phyloP scores from a whole-genome alignment of 1,139 yeast genomes.

The Spencermartinsiella ligniputridi region DNA sequence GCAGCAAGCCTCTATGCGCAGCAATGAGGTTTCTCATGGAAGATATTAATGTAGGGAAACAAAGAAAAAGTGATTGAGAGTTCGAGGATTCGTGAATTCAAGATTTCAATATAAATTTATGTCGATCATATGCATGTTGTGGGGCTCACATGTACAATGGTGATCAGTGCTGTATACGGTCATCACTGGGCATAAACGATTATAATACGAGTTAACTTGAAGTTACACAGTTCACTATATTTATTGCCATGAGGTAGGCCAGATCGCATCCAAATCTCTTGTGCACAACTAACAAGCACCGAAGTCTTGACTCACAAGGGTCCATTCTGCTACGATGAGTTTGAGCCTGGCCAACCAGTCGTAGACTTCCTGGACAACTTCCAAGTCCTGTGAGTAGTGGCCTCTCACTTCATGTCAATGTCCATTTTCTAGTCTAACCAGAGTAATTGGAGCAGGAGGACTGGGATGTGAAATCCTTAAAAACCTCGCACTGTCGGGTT shows the following conservation, averaged over 20 bases:
- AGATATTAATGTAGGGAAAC: no score
- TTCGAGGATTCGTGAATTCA: no score
- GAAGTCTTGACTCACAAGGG: slow-evolving; percentile 31
- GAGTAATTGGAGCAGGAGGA: slow-evolving; percentile 88
- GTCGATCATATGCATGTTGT: no score
- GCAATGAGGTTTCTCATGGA: slow-evolving; percentile 32
- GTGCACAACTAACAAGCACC: not conserved
- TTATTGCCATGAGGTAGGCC: no score
- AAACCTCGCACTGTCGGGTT: slow-evolving; percentile 74
- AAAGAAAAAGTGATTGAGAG: no score
- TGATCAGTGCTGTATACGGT: no score
- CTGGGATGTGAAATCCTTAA: slow-evolving; percentile 91
- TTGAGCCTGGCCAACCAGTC: slow-evolving; percentile 33
- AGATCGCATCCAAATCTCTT: slow-evolving; percentile 5
- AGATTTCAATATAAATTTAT: no score
- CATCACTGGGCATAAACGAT: no score
- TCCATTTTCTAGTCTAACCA: slow-evolving; percentile 20
- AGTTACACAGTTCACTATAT: no score
- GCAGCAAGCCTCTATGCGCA: slow-evolving; percentile 27
- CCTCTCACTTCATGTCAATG: not conserved
- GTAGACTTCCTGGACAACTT: slow-evolving; percentile 27
- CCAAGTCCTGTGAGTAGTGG: slow-evolving; percentile 33
- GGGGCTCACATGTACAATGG: no score
- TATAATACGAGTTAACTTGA: no score
- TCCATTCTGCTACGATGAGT: slow-evolving; percentile 37